Evolutionary conservation across 345 rosid genomes (phyloP), one percentile per base, ranked within the genome.

Genomic region (Noccaea caerulescens): DNA sequence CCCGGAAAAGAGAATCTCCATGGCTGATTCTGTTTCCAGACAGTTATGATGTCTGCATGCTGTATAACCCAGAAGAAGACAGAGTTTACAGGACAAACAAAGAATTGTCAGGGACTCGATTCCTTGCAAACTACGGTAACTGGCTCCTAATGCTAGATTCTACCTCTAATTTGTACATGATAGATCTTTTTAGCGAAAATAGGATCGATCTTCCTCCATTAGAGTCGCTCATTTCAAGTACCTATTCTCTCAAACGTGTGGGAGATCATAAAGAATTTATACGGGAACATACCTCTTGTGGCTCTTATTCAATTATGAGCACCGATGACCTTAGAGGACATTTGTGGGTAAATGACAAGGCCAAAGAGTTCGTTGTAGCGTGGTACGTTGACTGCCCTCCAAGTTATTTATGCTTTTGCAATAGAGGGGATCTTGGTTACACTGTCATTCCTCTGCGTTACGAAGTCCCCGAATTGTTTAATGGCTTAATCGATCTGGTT

Each of bases 371-470:
- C 18, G 20, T 54, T 32, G 39, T 30, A 5, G 58, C 33, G 39
- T 54, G 20, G 59, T 32, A 7, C 8, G 34, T 56, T 5, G 8
- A 6, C 10, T n/a, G 5, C 13, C 3, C 30, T 6, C 6, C 10
- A 16, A 7, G 10, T 4, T 8, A 36, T 10, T 18, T 41, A 23
- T 12, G 9, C 5, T 20, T 20, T 59, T 59, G 50, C 50, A 59
- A 59, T 37, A 59, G 12, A 5, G 65, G 8, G 20, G 37, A 59
- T 3, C 11, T 1, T 59, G 20, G 42, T 59, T 59, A 59, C 49
- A 30, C 11, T 12, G 18, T 10, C 3, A 41, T 25, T 41, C 0
- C 2, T 2, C 3, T 25, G 0, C 18, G 9, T 23, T 1, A 7
- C 6, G 11, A 1, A 3, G 12, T 4, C 55, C 6, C 55, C 32